These are phyloP conservation scores for Candida michaelii DNA, from an alignment of 805 yeast genomes.

Conservation along the genomic window DNA sequence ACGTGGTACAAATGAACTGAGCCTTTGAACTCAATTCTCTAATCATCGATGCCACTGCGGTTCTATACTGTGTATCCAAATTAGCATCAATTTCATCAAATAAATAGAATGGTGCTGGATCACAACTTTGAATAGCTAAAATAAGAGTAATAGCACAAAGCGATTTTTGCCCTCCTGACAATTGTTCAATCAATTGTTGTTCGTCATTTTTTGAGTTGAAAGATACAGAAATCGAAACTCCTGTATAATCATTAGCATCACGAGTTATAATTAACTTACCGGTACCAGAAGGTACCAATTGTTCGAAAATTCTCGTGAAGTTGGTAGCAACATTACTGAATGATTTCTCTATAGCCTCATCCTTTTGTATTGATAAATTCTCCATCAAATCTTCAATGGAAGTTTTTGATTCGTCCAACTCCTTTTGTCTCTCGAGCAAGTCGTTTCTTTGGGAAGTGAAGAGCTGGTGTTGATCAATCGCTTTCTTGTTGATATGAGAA, in stretches of 20 bases:
- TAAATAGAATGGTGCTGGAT: constrained; percentile 94
- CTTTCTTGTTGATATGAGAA: constrained; percentile 83
- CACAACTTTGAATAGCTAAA: constrained; percentile 89
- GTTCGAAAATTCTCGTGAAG: constrained; percentile 73
- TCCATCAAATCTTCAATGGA: constrained; percentile 73
- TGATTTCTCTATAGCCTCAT: constrained; percentile 76
- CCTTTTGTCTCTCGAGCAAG: constrained; percentile 61
- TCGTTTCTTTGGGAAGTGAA: constrained; percentile 74
- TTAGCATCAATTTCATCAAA: constrained; percentile 98
- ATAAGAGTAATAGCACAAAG: constrained; percentile 94
- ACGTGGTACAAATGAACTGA: constrained; percentile 95
- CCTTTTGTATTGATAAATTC: constrained; percentile 73
- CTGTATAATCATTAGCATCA: constrained; percentile 51
- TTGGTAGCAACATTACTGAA: constrained; percentile 73
- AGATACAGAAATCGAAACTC: constrained; percentile 84
- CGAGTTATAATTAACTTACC: constrained; percentile 64
- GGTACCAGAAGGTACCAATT: constrained; percentile 78
- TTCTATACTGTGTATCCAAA: constrained; percentile 86
- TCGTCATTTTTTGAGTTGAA: constrained; percentile 85
- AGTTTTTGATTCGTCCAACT: constrained; percentile 64
- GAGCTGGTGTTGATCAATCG: constrained; percentile 75
- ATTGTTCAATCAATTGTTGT: constrained; percentile 82
- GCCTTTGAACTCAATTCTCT: constrained; percentile 63
- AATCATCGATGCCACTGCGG: constrained; percentile 79
- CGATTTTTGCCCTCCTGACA: constrained; percentile 96